Base-by-base conservation (phyloP, 2,329 filamentous ascomycete genomes). In the Phaeoacremonium minimum region DNA sequence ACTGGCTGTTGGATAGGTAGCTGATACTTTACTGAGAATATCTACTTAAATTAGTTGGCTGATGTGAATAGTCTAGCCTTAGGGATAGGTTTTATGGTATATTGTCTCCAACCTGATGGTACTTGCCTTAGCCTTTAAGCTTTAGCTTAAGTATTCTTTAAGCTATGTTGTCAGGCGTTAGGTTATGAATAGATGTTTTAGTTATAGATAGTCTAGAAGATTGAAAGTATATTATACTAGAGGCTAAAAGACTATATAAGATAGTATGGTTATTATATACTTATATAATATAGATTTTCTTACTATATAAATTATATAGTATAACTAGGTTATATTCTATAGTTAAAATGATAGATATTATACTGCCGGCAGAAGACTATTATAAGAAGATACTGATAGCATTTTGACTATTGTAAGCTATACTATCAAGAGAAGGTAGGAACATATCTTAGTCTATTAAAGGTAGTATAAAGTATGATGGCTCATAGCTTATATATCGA, bases 251-350 rank as follows among this genome's bases (percentile, higher is more conserved):
- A n/a, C n/a, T n/a, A n/a, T n/a, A n/a, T n/a, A n/a, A n/a, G n/a
- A n/a, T n/a, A n/a, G n/a, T n/a, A n/a, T n/a, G n/a, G 8, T 32
- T 26, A 50, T 44, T n/a, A 47, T 38, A 11, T 18, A 59, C 51
- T 50, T 75, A 77, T 38, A 67, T 49, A 41, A 72, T 67, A 46
- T 69, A 64, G 4, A 67, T 34, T 19, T 33, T 37, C 4, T 33
- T 45, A 14, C 57, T 43, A 38, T 63, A 51, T 42, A 69, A 51
- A 35, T 67, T 63, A 47, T 73, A 76, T 38, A 61, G 58, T 42
- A 61, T 58, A 49, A 75, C 77, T 18, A 64, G 53, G 46, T 72
- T 68, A 49, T 76, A 78, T 32, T 74, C 72, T 22, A 65, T 52
- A 20, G 69, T 60, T 38, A 75, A 52, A 18, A 72, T 61, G 46